These are phyloP conservation scores for Schwanniomyces occidentalis DNA, from an alignment of 805 yeast genomes.

Conservation along the genomic window DNA sequence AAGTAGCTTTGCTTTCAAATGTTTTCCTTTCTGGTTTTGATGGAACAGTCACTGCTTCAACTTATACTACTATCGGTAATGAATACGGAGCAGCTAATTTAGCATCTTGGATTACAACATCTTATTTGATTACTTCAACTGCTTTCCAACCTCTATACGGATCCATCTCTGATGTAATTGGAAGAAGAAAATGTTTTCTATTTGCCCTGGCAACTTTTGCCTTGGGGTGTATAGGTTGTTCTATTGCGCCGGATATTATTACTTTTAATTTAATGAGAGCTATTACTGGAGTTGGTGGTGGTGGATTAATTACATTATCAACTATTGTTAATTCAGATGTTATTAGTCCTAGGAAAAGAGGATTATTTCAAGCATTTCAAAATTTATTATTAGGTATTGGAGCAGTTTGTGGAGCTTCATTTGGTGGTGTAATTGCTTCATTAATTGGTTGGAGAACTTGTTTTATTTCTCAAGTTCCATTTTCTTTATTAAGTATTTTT, in stretches of 20 bases:
- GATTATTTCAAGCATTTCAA: slow-evolving; percentile 42
- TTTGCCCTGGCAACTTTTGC: slow-evolving; percentile 34
- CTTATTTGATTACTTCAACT: slow-evolving; percentile 40
- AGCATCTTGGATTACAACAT: slow-evolving; percentile 45
- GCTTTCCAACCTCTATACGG: slow-evolving; percentile 46
- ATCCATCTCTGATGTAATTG: slow-evolving; percentile 38
- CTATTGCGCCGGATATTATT: slow-evolving; percentile 25
- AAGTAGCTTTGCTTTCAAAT: slow-evolving; percentile 31
- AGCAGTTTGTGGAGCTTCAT: slow-evolving; percentile 66
- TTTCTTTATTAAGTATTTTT: slow-evolving; percentile 42
- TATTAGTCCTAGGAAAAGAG: slow-evolving; percentile 35
- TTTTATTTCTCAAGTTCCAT: slow-evolving; percentile 54
- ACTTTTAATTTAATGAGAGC: slow-evolving; percentile 34
- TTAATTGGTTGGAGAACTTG: slow-evolving; percentile 68
- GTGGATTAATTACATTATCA: slow-evolving; percentile 38
- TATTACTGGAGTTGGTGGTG: slow-evolving; percentile 43
- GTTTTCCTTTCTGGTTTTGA: slow-evolving; percentile 50
- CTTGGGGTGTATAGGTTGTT: slow-evolving; percentile 38
- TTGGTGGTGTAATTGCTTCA: slow-evolving; percentile 58
- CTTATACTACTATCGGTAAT: slow-evolving; percentile 47
- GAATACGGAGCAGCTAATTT: slow-evolving; percentile 33
- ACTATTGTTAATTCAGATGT: slow-evolving; percentile 42
- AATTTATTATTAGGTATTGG: slow-evolving; percentile 38
- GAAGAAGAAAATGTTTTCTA: slow-evolving; percentile 33
- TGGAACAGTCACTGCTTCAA: slow-evolving; percentile 49